These are phyloP conservation scores for Salix exigua DNA, from an alignment of 345 rosid genomes.

Conservation along the genomic window DNA sequence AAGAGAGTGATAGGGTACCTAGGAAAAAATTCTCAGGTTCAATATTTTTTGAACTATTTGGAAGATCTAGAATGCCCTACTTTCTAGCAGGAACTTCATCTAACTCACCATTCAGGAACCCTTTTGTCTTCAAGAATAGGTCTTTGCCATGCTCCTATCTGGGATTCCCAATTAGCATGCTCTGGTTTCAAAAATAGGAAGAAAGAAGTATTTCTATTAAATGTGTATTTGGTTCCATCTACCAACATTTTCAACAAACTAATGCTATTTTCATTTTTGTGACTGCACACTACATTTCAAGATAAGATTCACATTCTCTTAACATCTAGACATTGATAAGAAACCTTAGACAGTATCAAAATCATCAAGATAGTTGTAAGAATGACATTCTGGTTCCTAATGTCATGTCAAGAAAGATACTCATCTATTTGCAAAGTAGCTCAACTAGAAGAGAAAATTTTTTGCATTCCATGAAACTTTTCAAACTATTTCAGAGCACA, in stretches of 20 bases:
- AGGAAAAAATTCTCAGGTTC: neutral
- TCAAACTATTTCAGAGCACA: neutral
- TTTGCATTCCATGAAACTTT: neutral
- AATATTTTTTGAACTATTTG: neutral
- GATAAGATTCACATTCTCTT: too few species aligned
- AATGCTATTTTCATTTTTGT: neutral
- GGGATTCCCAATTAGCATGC: constrained; percentile 75
- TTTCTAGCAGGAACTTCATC: constrained; percentile 3
- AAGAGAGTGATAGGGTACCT: constrained; percentile 88
- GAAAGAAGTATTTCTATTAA: neutral
- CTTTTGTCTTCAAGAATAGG: constrained; percentile 88
- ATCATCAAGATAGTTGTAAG: neutral
- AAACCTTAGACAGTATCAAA: neutral
- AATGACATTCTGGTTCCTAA: neutral
- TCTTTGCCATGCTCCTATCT: constrained; percentile 88
- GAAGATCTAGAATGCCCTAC: neutral
- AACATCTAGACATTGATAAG: too few species aligned
- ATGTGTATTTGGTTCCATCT: neutral
- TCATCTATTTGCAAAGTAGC: neutral
- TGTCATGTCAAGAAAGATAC: neutral
- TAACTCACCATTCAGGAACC: constrained; percentile 77
- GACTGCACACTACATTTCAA: neutral
- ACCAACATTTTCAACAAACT: neutral
- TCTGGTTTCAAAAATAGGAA: constrained; percentile 36
- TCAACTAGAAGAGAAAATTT: neutral